Conservation (phyloP, 2,329 filamentous ascomycete genomes). For the Xylaria arbuscula region DNA sequence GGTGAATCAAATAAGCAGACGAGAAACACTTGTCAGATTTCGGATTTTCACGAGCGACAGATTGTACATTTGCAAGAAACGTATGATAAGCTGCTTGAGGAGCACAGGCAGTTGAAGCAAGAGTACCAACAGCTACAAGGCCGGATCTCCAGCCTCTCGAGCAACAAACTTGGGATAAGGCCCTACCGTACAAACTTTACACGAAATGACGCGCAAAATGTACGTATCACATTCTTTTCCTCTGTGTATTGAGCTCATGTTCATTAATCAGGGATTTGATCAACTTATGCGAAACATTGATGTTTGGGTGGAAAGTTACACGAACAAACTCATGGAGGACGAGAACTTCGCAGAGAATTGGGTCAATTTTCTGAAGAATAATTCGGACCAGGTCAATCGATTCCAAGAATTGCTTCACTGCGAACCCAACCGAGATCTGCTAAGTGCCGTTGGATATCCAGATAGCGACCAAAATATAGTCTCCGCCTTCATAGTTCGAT, state of each 20-base stretch:
- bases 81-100: background rate
- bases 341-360: background rate
- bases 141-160: slow-evolving; percentile 38
- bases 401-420: background rate
- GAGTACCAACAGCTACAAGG: slow-evolving; percentile 47
- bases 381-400: background rate
- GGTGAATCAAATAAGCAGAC: background rate
- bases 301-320: slow-evolving; percentile 17
- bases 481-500: slow-evolving; percentile 9
- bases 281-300: background rate
- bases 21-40: slow-evolving; percentile 33
- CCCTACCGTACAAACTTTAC: slow-evolving; percentile 55
- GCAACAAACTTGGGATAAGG: slow-evolving; percentile 56
- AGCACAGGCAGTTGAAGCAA: background rate
- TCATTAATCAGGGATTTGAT: slow-evolving; percentile 1
- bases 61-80: background rate
- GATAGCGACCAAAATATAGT: slow-evolving; percentile 14
- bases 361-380: background rate
- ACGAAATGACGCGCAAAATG: slow-evolving; percentile 51
- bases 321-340: background rate
- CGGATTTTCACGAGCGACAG: background rate
- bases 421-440: slow-evolving; percentile 1
- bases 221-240: slow-evolving; percentile 37
- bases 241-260: background rate
- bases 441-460: background rate